A percentile compares a stretch with the other conserved stretches of the same genome.
phyloP scores from a whole-genome alignment of 2,329 filamentous ascomycete species.

The Stemphylium vesicarium region DNA sequence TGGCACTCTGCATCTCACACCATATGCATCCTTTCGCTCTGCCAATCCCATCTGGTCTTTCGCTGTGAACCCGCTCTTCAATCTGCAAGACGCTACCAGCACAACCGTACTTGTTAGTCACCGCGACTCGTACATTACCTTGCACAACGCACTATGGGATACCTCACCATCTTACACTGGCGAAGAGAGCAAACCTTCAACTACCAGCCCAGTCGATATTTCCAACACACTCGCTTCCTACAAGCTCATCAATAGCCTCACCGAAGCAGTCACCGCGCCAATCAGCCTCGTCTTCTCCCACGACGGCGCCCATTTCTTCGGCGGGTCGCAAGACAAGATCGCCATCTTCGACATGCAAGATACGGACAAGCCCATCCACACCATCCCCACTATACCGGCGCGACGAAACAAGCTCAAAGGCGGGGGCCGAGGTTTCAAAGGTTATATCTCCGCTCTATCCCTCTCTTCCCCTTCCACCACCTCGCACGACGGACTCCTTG shows the following conservation, averaged over 20 bases:
- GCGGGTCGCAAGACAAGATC: slow-evolving; percentile 61
- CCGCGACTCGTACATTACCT: slow-evolving; percentile 62
- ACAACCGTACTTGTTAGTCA: slow-evolving; percentile 60
- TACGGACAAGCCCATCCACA: slow-evolving; percentile 53
- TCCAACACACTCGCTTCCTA: slow-evolving; percentile 56
- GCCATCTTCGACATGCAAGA: slow-evolving; percentile 63
- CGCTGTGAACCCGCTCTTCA: slow-evolving; percentile 62
- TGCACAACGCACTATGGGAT: slow-evolving; percentile 62
- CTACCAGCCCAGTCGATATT: slow-evolving; percentile 28
- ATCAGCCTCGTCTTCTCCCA: slow-evolving; percentile 61
- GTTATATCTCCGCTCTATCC: slow-evolving; percentile 60
- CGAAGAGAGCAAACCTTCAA: slow-evolving; percentile 3
- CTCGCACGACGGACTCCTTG: slow-evolving; percentile 56
- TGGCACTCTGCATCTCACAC: slow-evolving; percentile 40
- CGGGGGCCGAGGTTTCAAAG: slow-evolving; percentile 60
- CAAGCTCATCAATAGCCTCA: slow-evolving; percentile 60
- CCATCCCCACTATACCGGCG: slow-evolving; percentile 54
- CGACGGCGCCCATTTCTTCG: slow-evolving; percentile 60
- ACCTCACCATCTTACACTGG: slow-evolving; percentile 12
- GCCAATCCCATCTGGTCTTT: slow-evolving; percentile 61
- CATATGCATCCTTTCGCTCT: slow-evolving; percentile 56
- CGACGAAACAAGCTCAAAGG: slow-evolving; percentile 53
- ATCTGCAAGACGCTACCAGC: slow-evolving; percentile 57
- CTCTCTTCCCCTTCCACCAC: slow-evolving; percentile 35
- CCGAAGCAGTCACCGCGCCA: slow-evolving; percentile 63